Percentiles rank a stretch among this genome's conserved stretches.
phyloP scores from a whole-genome alignment of 2,329 filamentous ascomycete species.

The Fusarium citri region DNA sequence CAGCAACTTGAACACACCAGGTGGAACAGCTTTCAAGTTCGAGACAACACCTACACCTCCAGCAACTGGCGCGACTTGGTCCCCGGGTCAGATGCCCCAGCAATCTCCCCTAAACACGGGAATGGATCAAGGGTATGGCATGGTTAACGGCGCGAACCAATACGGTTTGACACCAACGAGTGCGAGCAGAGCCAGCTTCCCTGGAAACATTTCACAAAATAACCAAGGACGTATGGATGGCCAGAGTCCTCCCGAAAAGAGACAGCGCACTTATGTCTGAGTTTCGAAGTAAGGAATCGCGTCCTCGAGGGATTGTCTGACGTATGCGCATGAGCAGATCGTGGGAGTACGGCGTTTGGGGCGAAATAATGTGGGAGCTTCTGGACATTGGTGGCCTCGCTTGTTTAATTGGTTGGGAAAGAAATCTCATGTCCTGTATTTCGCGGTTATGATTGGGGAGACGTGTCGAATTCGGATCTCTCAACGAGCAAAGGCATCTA shows the following conservation, averaged over 20 bases:
- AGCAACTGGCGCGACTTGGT: conserved; percentile 61
- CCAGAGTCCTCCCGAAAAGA: conserved; percentile 63
- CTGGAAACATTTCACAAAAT: conserved; percentile 40
- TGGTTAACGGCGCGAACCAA: conserved; percentile 56
- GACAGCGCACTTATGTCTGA: conserved; percentile 57
- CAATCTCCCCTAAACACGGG: conserved; percentile 57
- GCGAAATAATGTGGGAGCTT: conserved; percentile 27
- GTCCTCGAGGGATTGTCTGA: conserved; percentile 25
- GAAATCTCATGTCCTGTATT: conserved; percentile 24
- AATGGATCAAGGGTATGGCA: conserved; percentile 61
- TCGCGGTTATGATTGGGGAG: conserved; percentile 34
- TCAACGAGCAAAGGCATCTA: conserved; percentile 30
- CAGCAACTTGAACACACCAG: conserved; percentile 42
- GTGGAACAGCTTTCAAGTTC: conserved; percentile 57
- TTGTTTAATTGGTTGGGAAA: conserved; percentile 17
- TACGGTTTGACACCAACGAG: conserved; percentile 52
- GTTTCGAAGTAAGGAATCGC: not conserved
- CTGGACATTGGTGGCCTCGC: conserved; percentile 5
- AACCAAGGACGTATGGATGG: conserved; percentile 51
- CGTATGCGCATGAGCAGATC: conserved; percentile 31
- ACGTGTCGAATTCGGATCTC: conserved; percentile 22
- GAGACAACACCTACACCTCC: conserved; percentile 68
- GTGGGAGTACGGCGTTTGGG: conserved; percentile 45
- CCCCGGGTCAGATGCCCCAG: conserved; percentile 64
- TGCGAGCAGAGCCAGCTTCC: conserved; percentile 47